Conservation (phyloP, 1,284 basidiomycete genomes). For the Irpex rosettiformis region DNA sequence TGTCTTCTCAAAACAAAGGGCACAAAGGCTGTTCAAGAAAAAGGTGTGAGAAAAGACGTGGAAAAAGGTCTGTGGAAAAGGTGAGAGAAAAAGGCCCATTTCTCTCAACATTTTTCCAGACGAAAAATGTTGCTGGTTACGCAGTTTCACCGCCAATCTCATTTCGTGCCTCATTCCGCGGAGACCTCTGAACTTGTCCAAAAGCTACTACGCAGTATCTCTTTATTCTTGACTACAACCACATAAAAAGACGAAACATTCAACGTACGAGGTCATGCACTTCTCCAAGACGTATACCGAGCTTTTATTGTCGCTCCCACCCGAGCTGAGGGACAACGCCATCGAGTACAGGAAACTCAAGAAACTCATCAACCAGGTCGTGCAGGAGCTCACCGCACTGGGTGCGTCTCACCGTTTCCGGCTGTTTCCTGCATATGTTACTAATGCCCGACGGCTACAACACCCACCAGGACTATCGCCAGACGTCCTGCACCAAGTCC, state of each 20-base stretch:
- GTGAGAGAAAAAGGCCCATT: no score
- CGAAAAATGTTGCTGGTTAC: no score
- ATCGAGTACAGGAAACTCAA: slow-evolving; percentile 92
- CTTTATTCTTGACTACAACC: no score
- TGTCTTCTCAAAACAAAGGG: no score
- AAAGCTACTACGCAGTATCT: neutral
- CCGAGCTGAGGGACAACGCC: slow-evolving; percentile 71
- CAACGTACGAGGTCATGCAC: slow-evolving; percentile 51
- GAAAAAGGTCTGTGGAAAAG: no score
- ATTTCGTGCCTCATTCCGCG: no score
- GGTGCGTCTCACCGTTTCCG: no score
- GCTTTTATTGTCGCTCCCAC: slow-evolving; percentile 68
- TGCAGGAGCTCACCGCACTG: slow-evolving; percentile 74
- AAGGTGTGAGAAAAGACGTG: no score
- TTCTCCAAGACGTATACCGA: slow-evolving; percentile 78
- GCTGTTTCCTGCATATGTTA: neutral
- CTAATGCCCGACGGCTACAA: neutral
- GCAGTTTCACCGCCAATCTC: no score
- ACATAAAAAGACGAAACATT: no score
- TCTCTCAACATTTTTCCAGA: no score
- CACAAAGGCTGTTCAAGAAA: no score
- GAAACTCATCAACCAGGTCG: slow-evolving; percentile 88
- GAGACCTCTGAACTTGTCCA: neutral
- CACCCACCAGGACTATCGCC: slow-evolving; percentile 36
- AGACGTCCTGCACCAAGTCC: slow-evolving; percentile 43